Percentiles rank a stretch among this genome's conserved stretches.
Conservation (phyloP, 345 rosid species). For the Balakata baccata region DNA sequence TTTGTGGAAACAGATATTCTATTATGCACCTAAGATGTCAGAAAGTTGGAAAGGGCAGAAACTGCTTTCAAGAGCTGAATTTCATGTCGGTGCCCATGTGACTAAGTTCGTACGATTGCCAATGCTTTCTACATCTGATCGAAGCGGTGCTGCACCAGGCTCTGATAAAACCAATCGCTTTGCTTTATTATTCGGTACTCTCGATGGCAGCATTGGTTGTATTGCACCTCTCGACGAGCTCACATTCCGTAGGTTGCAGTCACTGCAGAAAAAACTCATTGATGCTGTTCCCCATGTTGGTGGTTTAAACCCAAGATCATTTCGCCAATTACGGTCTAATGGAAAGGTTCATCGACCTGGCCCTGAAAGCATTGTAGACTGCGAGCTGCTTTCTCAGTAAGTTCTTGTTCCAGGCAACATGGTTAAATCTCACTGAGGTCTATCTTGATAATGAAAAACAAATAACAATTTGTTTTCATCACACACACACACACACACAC, state of each 20-base stretch:
- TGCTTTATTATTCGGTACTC: conserved; percentile 80
- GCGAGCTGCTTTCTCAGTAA: conserved; percentile 91
- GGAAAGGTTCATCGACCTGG: conserved; percentile 94
- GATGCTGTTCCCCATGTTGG: conserved; percentile 92
- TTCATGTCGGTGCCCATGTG: conserved; percentile 88
- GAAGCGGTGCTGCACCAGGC: conserved; percentile 46
- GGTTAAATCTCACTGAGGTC: conserved; percentile 6
- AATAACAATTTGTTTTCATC: no score
- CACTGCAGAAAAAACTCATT: conserved; percentile 81
- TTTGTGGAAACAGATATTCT: conserved; percentile 60
- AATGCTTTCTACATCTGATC: conserved; percentile 69
- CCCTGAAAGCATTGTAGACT: conserved; percentile 91
- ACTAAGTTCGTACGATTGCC: conserved; percentile 86
- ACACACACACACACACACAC: no score
- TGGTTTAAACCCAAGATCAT: conserved; percentile 89
- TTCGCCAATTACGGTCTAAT: conserved; percentile 72
- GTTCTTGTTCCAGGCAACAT: conserved; percentile 23
- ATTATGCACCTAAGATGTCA: conserved; percentile 87
- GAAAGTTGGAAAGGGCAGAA: conserved; percentile 99
- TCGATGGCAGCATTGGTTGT: conserved; percentile 93
- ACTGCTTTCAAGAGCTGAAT: conserved; percentile 91
- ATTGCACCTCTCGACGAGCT: conserved; percentile 92
- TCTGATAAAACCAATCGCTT: conserved; percentile 87
- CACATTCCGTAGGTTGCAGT: conserved; percentile 88
- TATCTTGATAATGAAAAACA: neutral